Evolutionary conservation across 768 basidiomycete species (phyloP).

Genomic region (Pleurotus giganteus): DNA sequence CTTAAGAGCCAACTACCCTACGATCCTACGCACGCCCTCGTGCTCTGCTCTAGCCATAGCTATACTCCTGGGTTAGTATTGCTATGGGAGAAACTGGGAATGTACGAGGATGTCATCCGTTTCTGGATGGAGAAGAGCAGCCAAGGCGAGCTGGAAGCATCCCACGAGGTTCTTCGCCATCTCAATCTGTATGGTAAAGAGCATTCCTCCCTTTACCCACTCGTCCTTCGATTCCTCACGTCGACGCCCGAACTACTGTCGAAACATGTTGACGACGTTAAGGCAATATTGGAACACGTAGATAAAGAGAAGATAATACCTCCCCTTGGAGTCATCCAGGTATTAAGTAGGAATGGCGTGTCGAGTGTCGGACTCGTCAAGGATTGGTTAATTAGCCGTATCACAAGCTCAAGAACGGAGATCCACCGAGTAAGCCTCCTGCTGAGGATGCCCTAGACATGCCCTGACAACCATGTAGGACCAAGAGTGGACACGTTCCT

Average conservation of each 20-base stretch:
- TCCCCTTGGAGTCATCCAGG: constrained; percentile 85
- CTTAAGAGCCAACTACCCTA: constrained; percentile 70
- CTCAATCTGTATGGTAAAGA: constrained; percentile 70
- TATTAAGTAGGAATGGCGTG: constrained; percentile 84
- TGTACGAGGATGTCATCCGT: constrained; percentile 93
- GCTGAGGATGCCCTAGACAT: constrained; percentile 9
- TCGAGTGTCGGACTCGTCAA: constrained; percentile 91
- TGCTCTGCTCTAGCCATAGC: constrained; percentile 82
- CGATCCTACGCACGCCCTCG: constrained; percentile 90
- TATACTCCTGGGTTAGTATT: constrained; percentile 86
- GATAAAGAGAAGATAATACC: constrained; percentile 83
- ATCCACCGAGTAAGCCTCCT: constrained; percentile 68
- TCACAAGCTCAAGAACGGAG: constrained; percentile 69
- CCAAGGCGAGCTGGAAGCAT: constrained; percentile 36
- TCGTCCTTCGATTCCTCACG: constrained; percentile 88
- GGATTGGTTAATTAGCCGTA: constrained; percentile 82
- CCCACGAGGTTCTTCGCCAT: constrained; percentile 65
- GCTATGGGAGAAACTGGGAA: constrained; percentile 90
- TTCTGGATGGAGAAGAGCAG: constrained; percentile 85
- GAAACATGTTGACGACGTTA: constrained; percentile 71
- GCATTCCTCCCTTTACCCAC: constrained; percentile 77
- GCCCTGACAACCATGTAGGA: constrained; percentile 52
- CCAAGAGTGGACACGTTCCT: constrained; percentile 81
- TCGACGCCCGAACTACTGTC: constrained; percentile 71
- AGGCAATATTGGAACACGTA: constrained; percentile 69